A percentile compares a stretch with the other conserved stretches of the same genome.
Conservation (phyloP, 202 grass and related monocot species). For the Zoysia matrella region DNA sequence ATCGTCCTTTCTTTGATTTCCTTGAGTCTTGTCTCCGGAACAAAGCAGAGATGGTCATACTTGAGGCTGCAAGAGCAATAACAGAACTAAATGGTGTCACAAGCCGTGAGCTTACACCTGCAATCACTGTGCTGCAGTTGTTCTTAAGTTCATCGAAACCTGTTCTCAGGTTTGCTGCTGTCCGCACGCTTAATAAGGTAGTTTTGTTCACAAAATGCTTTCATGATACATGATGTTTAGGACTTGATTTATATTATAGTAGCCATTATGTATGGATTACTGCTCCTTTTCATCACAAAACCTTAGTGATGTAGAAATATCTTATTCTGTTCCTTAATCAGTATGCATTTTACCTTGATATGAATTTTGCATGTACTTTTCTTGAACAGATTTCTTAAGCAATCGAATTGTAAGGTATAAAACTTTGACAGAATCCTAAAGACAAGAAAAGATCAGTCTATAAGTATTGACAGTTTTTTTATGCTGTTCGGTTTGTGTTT, state of each 20-base stretch:
- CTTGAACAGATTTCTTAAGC: background rate
- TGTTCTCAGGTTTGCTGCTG: constrained; percentile 92
- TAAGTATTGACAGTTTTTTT: background rate
- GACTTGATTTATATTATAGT: background rate
- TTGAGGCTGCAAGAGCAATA: constrained; percentile 96
- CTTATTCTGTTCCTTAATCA: background rate
- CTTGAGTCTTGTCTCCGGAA: constrained; percentile 86
- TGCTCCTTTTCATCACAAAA: background rate
- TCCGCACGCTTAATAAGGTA: constrained; percentile 97
- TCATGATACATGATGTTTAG: background rate
- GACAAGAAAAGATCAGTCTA: background rate
- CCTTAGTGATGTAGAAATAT: background rate
- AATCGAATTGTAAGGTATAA: background rate
- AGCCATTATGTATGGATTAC: background rate
- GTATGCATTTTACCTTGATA: background rate
- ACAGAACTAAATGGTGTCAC: constrained; percentile 97
- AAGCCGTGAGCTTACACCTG: constrained; percentile 90
- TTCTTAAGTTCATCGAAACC: constrained; percentile 99
- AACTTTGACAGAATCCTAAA: background rate
- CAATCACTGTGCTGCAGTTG: constrained; percentile 93
- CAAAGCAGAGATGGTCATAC: constrained; percentile 98
- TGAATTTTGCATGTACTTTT: constrained; percentile 3
- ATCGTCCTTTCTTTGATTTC: constrained; percentile 31
- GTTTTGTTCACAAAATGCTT: background rate
- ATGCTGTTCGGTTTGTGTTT: background rate